Conservation (phyloP, 1,284 basidiomycete genomes). For the Cryptococcus sp. region DNA sequence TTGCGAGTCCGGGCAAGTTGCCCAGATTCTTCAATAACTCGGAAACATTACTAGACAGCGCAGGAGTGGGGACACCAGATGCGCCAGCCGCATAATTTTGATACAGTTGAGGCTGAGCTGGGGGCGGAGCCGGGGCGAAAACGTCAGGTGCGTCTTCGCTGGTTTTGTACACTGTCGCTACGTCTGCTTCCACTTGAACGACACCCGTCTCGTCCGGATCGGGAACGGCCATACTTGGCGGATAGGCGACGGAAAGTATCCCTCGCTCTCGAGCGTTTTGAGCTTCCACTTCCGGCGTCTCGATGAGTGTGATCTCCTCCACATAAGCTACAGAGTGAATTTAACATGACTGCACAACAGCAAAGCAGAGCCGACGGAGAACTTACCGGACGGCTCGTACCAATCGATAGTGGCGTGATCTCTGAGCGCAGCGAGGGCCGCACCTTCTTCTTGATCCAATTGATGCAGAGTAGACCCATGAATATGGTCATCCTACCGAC, state of each 20-base stretch:
- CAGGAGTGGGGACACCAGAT: background rate
- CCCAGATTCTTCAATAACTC: slow-evolving; percentile 1
- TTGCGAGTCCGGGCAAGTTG: background rate
- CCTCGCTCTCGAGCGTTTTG: slow-evolving; percentile 41
- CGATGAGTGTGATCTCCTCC: slow-evolving; percentile 1
- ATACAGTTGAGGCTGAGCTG: background rate
- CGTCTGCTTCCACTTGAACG: slow-evolving; percentile 3
- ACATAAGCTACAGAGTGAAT: slow-evolving; percentile 2
- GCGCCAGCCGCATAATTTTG: too few relatives aligned
- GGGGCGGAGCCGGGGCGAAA: background rate
- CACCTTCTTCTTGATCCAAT: slow-evolving; percentile 40
- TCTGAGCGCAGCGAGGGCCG: slow-evolving; percentile 25
- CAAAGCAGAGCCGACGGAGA: background rate
- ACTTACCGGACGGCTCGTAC: slow-evolving; percentile 37
- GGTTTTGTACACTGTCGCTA: background rate
- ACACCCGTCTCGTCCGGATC: slow-evolving; percentile 30
- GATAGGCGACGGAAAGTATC: slow-evolving; percentile 30
- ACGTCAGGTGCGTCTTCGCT: background rate
- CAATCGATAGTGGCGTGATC: slow-evolving; percentile 32
- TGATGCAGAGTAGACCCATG: slow-evolving; percentile 32
- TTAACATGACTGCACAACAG: background rate
- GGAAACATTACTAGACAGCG: background rate
- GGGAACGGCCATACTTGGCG: slow-evolving; percentile 15
- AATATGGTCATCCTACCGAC: slow-evolving; percentile 13
- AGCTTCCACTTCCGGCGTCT: slow-evolving; percentile 19